phyloP scores from a whole-genome alignment of 2,329 filamentous ascomycete species.

The Aspergillus ochraceoroseus region DNA sequence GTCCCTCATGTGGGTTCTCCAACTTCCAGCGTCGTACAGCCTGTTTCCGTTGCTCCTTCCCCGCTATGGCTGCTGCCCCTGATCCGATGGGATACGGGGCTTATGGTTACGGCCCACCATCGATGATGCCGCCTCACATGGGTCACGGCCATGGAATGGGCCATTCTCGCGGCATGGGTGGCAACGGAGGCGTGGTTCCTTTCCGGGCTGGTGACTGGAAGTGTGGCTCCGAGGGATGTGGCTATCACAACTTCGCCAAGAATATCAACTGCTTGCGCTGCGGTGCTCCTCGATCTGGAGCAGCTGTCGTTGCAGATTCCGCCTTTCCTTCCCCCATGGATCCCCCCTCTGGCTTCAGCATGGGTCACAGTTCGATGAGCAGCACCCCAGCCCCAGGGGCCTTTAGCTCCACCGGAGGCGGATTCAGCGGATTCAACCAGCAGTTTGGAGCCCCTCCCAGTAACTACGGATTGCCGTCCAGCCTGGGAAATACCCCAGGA shows the following conservation, averaged over 20 bases:
- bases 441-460: slow-evolving; percentile 78
- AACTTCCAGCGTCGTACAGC: slow-evolving; percentile 98
- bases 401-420: slow-evolving; percentile 64
- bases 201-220: slow-evolving; percentile 99
- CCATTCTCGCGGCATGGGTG: slow-evolving; percentile 63
- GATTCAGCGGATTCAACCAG: slow-evolving; percentile 65
- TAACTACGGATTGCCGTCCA: slow-evolving; percentile 83
- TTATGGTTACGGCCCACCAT: slow-evolving; percentile 58
- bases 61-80: slow-evolving; percentile 77
- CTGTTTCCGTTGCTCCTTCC: slow-evolving; percentile 98
- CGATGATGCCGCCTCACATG: slow-evolving; percentile 76
- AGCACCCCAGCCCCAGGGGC: slow-evolving; percentile 73
- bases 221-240: slow-evolving; percentile 93
- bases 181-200: slow-evolving; percentile 75
- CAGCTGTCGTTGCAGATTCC: slow-evolving; percentile 89
- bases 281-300: slow-evolving; percentile 87
- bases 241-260: slow-evolving; percentile 99
- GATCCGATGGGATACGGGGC: slow-evolving; percentile 68
- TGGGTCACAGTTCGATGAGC: slow-evolving; percentile 82
- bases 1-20: slow-evolving; percentile 95
- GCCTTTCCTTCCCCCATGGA: slow-evolving; percentile 90
- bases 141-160: slow-evolving; percentile 54
- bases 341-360: slow-evolving; percentile 72
- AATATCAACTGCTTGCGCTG: slow-evolving; percentile 97
- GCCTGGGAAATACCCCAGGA: slow-evolving; percentile 70